A percentile compares a stretch with the other conserved stretches of the same genome.
phyloP scores from a whole-genome alignment of 2,329 filamentous ascomycete species.

The Fusarium fujikuroi region DNA sequence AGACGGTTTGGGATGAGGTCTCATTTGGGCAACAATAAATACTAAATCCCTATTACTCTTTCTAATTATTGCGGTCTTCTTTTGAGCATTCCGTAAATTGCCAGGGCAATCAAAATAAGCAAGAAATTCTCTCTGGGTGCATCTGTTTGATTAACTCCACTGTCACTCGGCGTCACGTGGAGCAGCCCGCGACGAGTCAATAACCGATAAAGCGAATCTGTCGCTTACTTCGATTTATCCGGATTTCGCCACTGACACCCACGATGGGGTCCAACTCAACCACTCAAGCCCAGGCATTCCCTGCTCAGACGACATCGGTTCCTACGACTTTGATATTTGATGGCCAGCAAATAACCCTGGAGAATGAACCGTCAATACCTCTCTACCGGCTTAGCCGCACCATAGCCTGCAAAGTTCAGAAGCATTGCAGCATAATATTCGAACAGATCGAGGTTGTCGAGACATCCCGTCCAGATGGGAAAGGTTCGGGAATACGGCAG shows the following conservation, averaged over 20 bases:
- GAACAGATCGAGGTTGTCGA: conserved; percentile 14
- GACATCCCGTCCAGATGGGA: neutral
- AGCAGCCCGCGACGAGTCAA: neutral
- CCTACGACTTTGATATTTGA: conserved; percentile 6
- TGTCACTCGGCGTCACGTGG: conserved; percentile 2
- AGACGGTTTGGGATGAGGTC: conserved; percentile 12
- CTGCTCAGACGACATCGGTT: accelerated
- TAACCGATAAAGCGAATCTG: neutral
- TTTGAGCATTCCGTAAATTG: accelerated
- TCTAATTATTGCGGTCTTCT: too few species aligned
- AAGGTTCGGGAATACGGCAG: neutral
- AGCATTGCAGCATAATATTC: conserved; percentile 13
- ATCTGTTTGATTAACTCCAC: neutral
- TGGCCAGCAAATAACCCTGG: conserved; percentile 5
- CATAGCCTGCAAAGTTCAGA: conserved; percentile 3
- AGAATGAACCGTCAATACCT: neutral
- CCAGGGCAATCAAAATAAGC: accelerated
- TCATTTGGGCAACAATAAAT: neutral
- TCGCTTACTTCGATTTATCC: neutral
- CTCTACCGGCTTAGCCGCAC: conserved; percentile 27
- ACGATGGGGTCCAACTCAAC: neutral
- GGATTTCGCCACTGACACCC: neutral
- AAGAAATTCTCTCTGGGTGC: accelerated
- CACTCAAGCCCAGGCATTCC: neutral
- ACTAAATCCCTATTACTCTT: too few species aligned